A percentile compares a stretch with the other conserved stretches of the same genome.
These are phyloP conservation scores for Solanum lignicaule DNA, from an alignment of 257 asterid genomes.

Conservation along the genomic window DNA sequence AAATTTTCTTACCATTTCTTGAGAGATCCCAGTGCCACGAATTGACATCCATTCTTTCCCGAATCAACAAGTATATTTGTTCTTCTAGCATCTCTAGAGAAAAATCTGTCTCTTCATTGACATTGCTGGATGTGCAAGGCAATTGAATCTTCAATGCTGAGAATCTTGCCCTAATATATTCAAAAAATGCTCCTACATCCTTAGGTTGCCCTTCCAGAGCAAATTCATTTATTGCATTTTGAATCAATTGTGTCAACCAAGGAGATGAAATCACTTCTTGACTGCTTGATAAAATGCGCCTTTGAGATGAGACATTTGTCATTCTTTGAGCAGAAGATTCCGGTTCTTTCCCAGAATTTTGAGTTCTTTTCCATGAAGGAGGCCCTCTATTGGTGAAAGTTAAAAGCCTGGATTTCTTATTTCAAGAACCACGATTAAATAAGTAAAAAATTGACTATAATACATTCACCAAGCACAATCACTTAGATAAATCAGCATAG, in stretches of 20 bases:
- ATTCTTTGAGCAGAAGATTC: conserved; percentile 20
- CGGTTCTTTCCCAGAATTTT: conserved; percentile 44
- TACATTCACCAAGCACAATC: background rate
- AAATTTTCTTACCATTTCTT: conserved; percentile 12
- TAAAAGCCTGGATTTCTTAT: conserved; percentile 88
- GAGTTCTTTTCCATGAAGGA: conserved; percentile 65
- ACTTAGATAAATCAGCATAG: background rate
- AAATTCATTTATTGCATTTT: conserved; percentile 56
- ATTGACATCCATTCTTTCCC: conserved; percentile 25
- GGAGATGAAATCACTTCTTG: conserved; percentile 26
- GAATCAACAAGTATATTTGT: conserved; percentile 41
- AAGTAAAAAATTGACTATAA: background rate
- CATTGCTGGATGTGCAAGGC: conserved; percentile 25
- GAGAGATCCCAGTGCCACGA: conserved; percentile 13
- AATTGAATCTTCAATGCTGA: conserved; percentile 49
- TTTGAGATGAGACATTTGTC: conserved; percentile 18
- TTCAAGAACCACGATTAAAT: conserved; percentile 21
- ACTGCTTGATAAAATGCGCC: conserved; percentile 13
- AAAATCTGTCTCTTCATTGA: conserved; percentile 18
- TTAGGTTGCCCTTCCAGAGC: conserved; percentile 46
- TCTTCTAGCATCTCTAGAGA: conserved; percentile 60
- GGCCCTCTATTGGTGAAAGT: conserved; percentile 59
- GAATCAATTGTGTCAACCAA: conserved; percentile 48
- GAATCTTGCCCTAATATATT: conserved; percentile 44
- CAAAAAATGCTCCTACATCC: conserved; percentile 54